Base-by-base conservation (phyloP, 192 early-diverging fungal genomes). In the Gaertneriomyces sp. region DNA sequence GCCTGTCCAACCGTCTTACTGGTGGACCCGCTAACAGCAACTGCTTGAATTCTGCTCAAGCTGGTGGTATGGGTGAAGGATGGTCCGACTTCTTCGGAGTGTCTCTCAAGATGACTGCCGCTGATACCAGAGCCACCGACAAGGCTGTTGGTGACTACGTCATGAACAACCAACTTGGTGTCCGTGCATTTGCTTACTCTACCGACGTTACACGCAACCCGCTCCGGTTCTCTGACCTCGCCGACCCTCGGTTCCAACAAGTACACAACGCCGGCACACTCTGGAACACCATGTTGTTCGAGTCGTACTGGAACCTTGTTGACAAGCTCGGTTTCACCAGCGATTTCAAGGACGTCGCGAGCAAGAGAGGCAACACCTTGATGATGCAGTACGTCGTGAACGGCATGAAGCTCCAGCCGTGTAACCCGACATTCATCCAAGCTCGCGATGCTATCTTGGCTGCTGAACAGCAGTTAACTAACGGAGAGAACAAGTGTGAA, bases 41-140 rank as follows among this genome's bases (percentile, higher is more conserved):
- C 66, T 89, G 88, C 59, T 71, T 89, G 51, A 42, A 66, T 9
- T 75, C 69, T 49, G 64, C 68, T 58, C 75, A 80, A 63, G 47
- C 84, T 3, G 81, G 82, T 45, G 86, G 86, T 8, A 83, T 88
- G 82, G 86, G 84, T 58, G 84, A 88, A 69, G 87, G 87, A 57
- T 87, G 83, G 83, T 71, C 73, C 46, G 87, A 88, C 69, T 70
- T 81, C 11, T 66, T 83, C 42, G 84, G 73, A 5, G 61, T 75
- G 44, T 57, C 81, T 14, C 62, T 81, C 45, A 57, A 58, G 11
- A 54, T 81, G 20, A 75, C 61, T 6, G 51, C 66, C 45, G 61
- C 62, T 17, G 63, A 70, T 60, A 82, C 77, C 19, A 76, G 80
- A 42, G 46, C 17, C 42, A 78, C 76, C 47, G 70, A 80, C 67